Evolutionary conservation across 2,329 filamentous ascomycete species (phyloP), one percentile per base, ranked within the genome.

Genomic region (Lomentospora prolificans): DNA sequence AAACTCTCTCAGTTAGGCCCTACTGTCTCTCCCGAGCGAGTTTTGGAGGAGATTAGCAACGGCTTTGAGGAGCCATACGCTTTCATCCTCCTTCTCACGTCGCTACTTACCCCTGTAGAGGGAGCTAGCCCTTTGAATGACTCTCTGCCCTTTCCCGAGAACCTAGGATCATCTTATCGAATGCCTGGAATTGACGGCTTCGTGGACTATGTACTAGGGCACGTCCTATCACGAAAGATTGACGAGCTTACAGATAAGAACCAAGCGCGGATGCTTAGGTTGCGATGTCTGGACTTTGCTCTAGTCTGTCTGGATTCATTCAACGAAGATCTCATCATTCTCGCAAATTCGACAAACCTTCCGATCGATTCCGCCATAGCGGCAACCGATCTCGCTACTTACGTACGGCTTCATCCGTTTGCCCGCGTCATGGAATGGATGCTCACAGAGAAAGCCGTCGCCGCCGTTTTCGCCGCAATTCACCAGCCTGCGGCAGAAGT

Each of bases 351-450:
- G 64, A 87, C 89, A 2, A 86, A 80, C 58, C 76, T 95, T 28
- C 75, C 81, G 25, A 84, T 95, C 14, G 90, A 96, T 66, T 72
- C 79, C 8, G 81, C 87, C 14, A 89, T 95, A 60, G 79, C 79
- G 44, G 79, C 89, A 3, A 86, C 85, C 2, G 87, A 88, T 56
- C 75, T 97, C 3, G 82, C 84, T 52, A 79, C 81, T 4, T 99
- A 99, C 66, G 84, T 94, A 57, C 82, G 84, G 24, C 79, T 96
- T 55, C 95, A 99, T 70, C 92, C 95, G 0, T 99, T 97, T 65
- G 85, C 89, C 3, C 84, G 95, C 58, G 86, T 95, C 14, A 96
- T 97, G 88, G 94, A 99, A 66, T 97, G 94, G 90, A 82, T 99
- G 70, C 96, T 95, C 70, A 96, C 95, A 66, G 89, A 95, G 64